Percentiles rank a stretch among this genome's conserved stretches.
These are phyloP conservation scores for Pseudogymnoascus sp. DNA, from an alignment of 2,329 filamentous ascomycete genomes.

Conservation along the genomic window DNA sequence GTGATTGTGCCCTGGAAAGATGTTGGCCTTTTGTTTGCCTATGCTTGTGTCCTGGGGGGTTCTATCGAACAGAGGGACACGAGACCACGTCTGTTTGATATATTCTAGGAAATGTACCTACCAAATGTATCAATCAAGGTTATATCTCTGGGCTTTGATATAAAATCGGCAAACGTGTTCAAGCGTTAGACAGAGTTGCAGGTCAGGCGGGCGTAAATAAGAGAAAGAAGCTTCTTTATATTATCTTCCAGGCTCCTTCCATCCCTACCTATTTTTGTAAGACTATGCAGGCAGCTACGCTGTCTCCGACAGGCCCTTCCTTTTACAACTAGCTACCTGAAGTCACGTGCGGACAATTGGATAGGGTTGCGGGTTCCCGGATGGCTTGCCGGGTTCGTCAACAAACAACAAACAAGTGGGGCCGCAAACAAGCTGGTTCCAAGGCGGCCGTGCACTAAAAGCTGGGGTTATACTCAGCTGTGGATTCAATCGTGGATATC, in stretches of 20 bases:
- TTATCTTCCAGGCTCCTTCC: no score
- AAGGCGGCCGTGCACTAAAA: not conserved
- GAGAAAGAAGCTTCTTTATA: not conserved
- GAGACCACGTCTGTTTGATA: not conserved
- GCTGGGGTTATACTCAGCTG: not conserved
- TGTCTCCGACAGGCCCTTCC: not conserved
- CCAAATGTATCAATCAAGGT: not conserved
- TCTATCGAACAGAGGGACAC: not conserved
- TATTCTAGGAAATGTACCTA: not conserved
- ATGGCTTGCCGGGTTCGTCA: not conserved
- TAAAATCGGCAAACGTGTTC: not conserved
- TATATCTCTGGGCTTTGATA: not conserved
- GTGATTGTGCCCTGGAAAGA: not conserved
- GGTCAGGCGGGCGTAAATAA: no score
- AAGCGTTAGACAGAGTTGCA: not conserved
- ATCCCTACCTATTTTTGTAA: not conserved
- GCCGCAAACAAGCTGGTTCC: not conserved
- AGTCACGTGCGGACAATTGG: not conserved
- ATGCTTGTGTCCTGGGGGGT: not conserved
- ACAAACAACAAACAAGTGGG: slow-evolving; percentile 1
- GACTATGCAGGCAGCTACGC: not conserved
- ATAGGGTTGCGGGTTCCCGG: no score
- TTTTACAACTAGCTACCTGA: not conserved
- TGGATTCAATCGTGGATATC: not conserved
- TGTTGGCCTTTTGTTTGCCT: not conserved